Base-by-base conservation (phyloP, 148 eudicot species). In the Simmondsia chinensis region DNA sequence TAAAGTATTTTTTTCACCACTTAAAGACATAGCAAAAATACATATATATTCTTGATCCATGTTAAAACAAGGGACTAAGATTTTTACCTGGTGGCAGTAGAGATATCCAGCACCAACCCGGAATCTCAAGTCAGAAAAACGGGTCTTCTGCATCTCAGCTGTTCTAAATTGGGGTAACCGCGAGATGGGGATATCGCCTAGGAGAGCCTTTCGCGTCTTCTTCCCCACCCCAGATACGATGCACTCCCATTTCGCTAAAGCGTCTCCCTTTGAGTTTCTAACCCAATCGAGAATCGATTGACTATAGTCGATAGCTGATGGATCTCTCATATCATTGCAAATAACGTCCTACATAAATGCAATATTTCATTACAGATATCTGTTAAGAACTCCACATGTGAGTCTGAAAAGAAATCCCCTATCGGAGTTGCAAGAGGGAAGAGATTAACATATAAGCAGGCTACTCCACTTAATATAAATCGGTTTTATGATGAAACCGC, bases 41-140 rank as follows among this genome's bases (percentile, higher is more conserved):
- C n/a, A n/a, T n/a, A n/a, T n/a, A n/a, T n/a, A n/a, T n/a, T n/a
- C n/a, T n/a, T n/a, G n/a, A n/a, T n/a, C n/a, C n/a, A n/a, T n/a
- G n/a, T n/a, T n/a, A n/a, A n/a, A n/a, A n/a, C n/a, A n/a, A n/a
- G n/a, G n/a, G n/a, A 5, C 5, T 28, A 9, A 28, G 5, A 9
- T 9, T 5, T 28, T 14, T 51, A 87, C 93, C 87, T 85, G 95
- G 61, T 91, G 99, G 59, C 99, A 85, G 41, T 85, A 91, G n/a
- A 82, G 46, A 64, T 85, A 91, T 40, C 87, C 79, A 61, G 95
- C 71, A 39, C 99, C 99, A 50, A 82, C 76, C 12, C 80, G 85
- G 56, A 91, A 85, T 45, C 43, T 50, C 52, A 91, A 46, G 72
- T 91, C 95, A 68, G 83, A 65, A 43, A 91, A 82, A 2, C 86